A percentile compares a stretch with the other conserved stretches of the same genome.
These are phyloP conservation scores for Clavispora carvajalis DNA, from an alignment of 805 yeast species.

Conservation along the genomic window DNA sequence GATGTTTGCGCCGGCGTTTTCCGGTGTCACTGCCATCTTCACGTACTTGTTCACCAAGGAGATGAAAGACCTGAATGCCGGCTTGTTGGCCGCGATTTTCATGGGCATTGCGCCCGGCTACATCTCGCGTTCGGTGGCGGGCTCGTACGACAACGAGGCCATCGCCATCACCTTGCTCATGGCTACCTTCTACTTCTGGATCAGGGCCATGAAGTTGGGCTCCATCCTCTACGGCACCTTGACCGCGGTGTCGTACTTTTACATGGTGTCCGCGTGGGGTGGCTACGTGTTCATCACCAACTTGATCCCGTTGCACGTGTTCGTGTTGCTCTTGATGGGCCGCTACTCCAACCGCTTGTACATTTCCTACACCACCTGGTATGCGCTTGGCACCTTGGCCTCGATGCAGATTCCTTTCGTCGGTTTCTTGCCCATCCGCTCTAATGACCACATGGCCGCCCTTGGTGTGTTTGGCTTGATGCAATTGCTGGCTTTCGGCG, in stretches of 20 bases:
- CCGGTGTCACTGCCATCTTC: conserved; percentile 86
- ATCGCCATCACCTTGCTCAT: conserved; percentile 93
- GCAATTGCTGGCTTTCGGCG: conserved; percentile 84
- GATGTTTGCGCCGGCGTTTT: conserved; percentile 91
- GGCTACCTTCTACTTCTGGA: conserved; percentile 96
- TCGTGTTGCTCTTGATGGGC: conserved; percentile 89
- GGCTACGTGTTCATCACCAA: conserved; percentile 98
- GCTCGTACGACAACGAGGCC: conserved; percentile 98
- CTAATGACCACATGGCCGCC: conserved; percentile 98
- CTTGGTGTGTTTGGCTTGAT: conserved; percentile 94
- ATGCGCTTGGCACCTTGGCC: conserved; percentile 92
- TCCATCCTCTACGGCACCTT: conserved; percentile 77
- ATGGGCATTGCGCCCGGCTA: conserved; percentile 99
- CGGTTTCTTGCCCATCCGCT: conserved; percentile 93
- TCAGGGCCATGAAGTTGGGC: conserved; percentile 87
- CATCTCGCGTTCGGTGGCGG: conserved; percentile 97
- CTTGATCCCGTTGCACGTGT: conserved; percentile 92
- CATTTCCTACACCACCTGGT: conserved; percentile 95
- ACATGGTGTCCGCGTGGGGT: conserved; percentile 99
- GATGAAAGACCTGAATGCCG: conserved; percentile 86
- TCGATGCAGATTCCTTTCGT: conserved; percentile 99
- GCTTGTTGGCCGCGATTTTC: conserved; percentile 85
- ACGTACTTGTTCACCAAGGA: conserved; percentile 85
- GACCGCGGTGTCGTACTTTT: conserved; percentile 86
- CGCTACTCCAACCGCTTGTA: conserved; percentile 79